Evolutionary conservation across 2,329 filamentous ascomycete species (phyloP).

Genomic region (Neonectria ditissima): DNA sequence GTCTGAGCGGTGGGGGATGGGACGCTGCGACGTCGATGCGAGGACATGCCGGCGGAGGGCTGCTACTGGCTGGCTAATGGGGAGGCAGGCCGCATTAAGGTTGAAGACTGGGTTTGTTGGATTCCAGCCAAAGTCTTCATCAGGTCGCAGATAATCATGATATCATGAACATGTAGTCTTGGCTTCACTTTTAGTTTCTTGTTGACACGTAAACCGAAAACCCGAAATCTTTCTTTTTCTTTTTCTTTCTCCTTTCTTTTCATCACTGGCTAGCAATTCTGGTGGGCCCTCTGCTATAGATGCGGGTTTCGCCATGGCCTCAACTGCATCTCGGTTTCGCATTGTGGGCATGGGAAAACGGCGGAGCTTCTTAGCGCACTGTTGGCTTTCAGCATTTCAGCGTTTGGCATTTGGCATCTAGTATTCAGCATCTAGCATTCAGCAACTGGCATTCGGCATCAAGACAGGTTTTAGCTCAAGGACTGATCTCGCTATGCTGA

Average conservation of each 20-base stretch:
- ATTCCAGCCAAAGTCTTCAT: neutral
- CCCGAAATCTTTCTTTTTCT: neutral
- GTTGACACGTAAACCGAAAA: neutral
- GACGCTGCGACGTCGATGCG: neutral
- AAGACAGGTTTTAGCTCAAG: conserved; percentile 5
- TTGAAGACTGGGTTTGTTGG: neutral
- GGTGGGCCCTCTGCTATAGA: neutral
- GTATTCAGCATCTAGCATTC: too few relatives aligned
- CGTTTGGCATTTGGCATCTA: conserved; percentile 2
- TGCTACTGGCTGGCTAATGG: neutral
- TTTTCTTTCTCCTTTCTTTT: conserved; percentile 24
- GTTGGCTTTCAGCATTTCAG: too few relatives aligned
- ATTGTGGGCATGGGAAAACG: conserved; percentile 8
- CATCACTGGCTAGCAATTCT: conserved; percentile 5
- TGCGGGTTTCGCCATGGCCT: neutral
- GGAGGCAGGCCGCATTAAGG: neutral
- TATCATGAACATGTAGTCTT: neutral
- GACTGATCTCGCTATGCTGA: conserved; percentile 5
- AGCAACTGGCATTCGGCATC: too few relatives aligned
- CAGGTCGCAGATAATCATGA: neutral
- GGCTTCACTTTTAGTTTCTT: conserved; percentile 20
- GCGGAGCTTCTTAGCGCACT: neutral
- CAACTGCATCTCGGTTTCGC: conserved; percentile 8
- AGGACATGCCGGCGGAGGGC: neutral
- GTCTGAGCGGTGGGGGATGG: neutral